These are phyloP conservation scores for Aquilaria sinensis DNA, from an alignment of 345 rosid genomes.

Conservation along the genomic window DNA sequence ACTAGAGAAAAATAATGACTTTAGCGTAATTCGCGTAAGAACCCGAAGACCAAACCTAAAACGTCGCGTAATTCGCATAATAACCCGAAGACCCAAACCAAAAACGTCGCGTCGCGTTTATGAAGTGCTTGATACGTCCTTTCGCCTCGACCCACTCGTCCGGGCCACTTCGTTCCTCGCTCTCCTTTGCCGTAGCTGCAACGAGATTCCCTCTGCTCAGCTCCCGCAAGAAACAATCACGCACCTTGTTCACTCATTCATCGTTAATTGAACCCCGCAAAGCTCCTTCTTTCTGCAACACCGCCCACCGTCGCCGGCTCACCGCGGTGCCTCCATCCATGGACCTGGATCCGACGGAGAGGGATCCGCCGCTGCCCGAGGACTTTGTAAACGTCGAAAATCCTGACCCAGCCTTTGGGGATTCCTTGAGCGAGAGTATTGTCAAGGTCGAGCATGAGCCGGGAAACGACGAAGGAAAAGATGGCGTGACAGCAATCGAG, in stretches of 20 bases:
- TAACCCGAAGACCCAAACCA: too few relatives aligned
- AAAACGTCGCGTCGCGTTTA: background rate
- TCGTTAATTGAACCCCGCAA: constrained; percentile 7
- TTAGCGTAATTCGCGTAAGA: too few relatives aligned
- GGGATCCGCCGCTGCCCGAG: constrained; percentile 29
- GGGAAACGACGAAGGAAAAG: constrained; percentile 18
- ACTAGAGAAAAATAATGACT: too few relatives aligned
- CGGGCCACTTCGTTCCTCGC: constrained; percentile 14
- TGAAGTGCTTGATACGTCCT: constrained; percentile 32
- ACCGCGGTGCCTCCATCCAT: constrained; percentile 18
- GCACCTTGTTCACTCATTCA: background rate
- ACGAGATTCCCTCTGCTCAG: background rate
- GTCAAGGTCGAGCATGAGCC: constrained; percentile 50
- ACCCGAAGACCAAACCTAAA: too few relatives aligned
- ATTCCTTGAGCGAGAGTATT: constrained; percentile 63
- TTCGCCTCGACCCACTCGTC: constrained; percentile 15
- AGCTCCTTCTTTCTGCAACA: constrained; percentile 10
- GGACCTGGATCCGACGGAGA: constrained; percentile 39
- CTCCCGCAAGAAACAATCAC: background rate
- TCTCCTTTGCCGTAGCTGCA: background rate
- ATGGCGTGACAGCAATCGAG: constrained; percentile 14
- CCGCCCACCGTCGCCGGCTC: constrained; percentile 2
- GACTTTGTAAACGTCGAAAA: constrained; percentile 80
- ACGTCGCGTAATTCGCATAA: too few relatives aligned
- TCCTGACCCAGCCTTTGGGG: constrained; percentile 34